These are phyloP conservation scores for Colletotrichum acutatum DNA, from an alignment of 2,329 filamentous ascomycete genomes.

Conservation along the genomic window DNA sequence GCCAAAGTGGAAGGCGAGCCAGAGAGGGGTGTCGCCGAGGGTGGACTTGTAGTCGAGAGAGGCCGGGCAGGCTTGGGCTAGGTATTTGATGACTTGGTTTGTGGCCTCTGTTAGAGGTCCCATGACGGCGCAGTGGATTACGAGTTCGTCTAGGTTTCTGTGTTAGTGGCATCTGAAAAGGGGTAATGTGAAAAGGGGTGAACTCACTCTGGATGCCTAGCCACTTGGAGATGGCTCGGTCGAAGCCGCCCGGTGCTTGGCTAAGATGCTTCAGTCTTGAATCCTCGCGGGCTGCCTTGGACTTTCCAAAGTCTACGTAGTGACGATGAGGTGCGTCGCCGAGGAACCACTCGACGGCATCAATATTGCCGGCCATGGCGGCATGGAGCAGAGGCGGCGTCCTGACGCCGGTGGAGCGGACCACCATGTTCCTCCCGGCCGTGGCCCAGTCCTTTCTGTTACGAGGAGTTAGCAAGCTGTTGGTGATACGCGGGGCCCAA, in stretches of 20 bases:
- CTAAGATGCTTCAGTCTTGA: constrained; percentile 70
- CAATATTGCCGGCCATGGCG: constrained; percentile 67
- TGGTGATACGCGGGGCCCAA: background rate
- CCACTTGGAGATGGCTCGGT: constrained; percentile 71
- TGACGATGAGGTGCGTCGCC: constrained; percentile 74
- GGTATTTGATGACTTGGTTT: constrained; percentile 70
- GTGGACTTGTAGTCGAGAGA: constrained; percentile 71
- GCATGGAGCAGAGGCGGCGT: constrained; percentile 71
- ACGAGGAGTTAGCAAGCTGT: constrained; percentile 29
- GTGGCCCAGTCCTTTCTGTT: constrained; percentile 75
- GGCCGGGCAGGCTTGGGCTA: constrained; percentile 71
- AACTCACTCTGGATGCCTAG: constrained; percentile 67
- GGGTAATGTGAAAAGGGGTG: background rate
- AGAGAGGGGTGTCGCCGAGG: constrained; percentile 73
- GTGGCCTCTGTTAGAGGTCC: constrained; percentile 53
- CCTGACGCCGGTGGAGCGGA: constrained; percentile 51
- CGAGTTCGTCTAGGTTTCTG: constrained; percentile 62
- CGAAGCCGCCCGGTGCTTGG: constrained; percentile 70
- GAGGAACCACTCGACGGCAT: constrained; percentile 80
- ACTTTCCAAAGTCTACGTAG: constrained; percentile 74
- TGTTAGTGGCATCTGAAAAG: constrained; percentile 37
- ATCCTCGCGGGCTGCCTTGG: constrained; percentile 70
- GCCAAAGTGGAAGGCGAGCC: constrained; percentile 70
- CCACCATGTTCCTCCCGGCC: constrained; percentile 62
- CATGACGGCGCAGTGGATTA: constrained; percentile 74